Evolutionary conservation across 768 basidiomycete genomes (phyloP), one percentile per base, ranked within the genome.

Genomic region (Goffeauzyma gilvescens): DNA sequence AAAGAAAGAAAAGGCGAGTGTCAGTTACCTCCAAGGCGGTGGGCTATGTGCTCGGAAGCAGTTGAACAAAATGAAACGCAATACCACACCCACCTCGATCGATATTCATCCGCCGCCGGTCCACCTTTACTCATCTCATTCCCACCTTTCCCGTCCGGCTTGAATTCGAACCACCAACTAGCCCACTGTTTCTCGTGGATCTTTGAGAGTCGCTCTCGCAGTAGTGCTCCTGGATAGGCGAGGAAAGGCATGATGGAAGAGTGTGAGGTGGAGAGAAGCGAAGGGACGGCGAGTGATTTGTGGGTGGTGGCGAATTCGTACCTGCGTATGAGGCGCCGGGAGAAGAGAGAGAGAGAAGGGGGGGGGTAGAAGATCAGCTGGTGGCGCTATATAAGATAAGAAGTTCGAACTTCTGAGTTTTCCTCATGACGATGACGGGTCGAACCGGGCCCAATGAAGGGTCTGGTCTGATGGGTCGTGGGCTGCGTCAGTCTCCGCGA

Each of bases 201-300:
- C 14, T 27, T 25, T 1, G 10, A n/a, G 15, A 44, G 17, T 22
- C 45, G 20, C 15, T 24, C 17, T 9, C 45, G 22, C 6, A 46
- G 34, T 2, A 41, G 20, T 14, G 31, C 20, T 8, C 34, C 39
- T 8, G 32, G 25, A 24, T 46, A 46, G 2, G 45, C 31, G 5
- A 46, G 34, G 32, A 30, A 46, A 8, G 45, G 45, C n/a, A 34
- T 17, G 9, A 46, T 23, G 5, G 45, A 46, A 6, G 32, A 32
- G 26, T 41, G 39, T 4, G 45, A 38, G 7, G 9, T 10, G 8
- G 45, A 34, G n/a, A 41, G 6, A 20, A 41, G 34, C 15, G 45
- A 46, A 17, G 45, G 45, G 20, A 28, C 38, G 17, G 36, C 32
- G 33, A 39, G 21, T 6, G 39, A 46, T 3, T 22, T 23, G 34